phyloP scores from a whole-genome alignment of 768 basidiomycete species.

The Lactarius tabidus region DNA sequence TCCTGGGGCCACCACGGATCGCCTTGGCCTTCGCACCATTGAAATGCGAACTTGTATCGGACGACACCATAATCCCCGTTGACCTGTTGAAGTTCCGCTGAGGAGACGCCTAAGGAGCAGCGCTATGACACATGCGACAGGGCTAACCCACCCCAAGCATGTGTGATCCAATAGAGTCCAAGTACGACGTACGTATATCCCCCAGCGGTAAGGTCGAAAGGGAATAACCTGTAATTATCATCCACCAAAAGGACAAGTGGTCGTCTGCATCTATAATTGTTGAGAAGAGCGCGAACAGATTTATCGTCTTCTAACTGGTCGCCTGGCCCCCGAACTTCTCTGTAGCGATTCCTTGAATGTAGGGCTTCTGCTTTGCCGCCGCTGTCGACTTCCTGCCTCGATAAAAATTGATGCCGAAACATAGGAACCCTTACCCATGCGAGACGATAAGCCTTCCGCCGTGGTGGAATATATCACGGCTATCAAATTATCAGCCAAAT shows the following conservation, averaged over 20 bases:
- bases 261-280: constrained; percentile 47
- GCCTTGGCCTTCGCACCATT: constrained; percentile 75
- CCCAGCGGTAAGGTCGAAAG: constrained; percentile 53
- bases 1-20: constrained; percentile 45
- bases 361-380: constrained; percentile 67
- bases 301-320: constrained; percentile 68
- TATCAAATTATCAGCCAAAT: constrained; percentile 31
- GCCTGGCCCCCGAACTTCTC: constrained; percentile 42
- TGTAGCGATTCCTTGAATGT: constrained; percentile 40
- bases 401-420: not conserved
- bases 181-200: constrained; percentile 54
- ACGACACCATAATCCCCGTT: constrained; percentile 52
- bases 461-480: constrained; percentile 65
- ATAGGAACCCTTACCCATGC: constrained; percentile 56
- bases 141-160: constrained; percentile 58
- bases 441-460: constrained; percentile 72
- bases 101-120: not conserved
- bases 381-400: constrained; percentile 34
- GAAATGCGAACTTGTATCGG: constrained; percentile 79
- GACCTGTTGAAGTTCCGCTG: constrained; percentile 62
- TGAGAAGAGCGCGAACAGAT: constrained; percentile 66
- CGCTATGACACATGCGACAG: not conserved
- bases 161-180: constrained; percentile 68
- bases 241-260: constrained; percentile 72
- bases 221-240: constrained; percentile 68